Evolutionary conservation across 108 stramenopile species (phyloP).

Genomic region (Stephanodiscus minutulus): DNA sequence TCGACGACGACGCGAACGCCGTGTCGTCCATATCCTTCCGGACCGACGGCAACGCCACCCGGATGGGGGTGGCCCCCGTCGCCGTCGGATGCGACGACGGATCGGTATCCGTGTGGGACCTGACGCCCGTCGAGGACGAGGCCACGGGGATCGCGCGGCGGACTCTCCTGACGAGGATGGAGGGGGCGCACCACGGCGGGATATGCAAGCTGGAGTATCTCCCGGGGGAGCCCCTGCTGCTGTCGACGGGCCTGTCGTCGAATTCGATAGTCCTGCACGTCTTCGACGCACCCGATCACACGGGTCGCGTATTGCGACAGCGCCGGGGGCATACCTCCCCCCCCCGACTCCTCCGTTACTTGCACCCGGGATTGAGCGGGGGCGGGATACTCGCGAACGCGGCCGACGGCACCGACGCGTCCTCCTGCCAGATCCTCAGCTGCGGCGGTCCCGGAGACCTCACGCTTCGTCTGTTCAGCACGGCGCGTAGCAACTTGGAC

Average conservation of each 20-base stretch:
- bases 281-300: constrained; percentile 87
- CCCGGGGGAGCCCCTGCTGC: constrained; percentile 78
- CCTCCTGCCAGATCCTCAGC: constrained; percentile 80
- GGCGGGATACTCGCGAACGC: constrained; percentile 65
- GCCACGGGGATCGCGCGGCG: constrained; percentile 43
- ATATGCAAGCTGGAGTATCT: constrained; percentile 72
- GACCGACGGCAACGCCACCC: constrained; percentile 78
- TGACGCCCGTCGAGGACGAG: constrained; percentile 65
- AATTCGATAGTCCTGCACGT: constrained; percentile 78
- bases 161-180: constrained; percentile 68
- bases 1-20: constrained; percentile 9
- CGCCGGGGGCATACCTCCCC: constrained; percentile 81
- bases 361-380: constrained; percentile 66
- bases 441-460: constrained; percentile 65
- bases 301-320: constrained; percentile 69
- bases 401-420: constrained; percentile 81
- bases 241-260: constrained; percentile 71
- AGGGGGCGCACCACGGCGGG: constrained; percentile 72
- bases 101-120: constrained; percentile 82
- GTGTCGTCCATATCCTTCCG: constrained; percentile 85
- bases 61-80: constrained; percentile 77
- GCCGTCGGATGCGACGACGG: constrained; percentile 81
- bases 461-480: constrained; percentile 78
- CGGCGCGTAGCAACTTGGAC: constrained; percentile 79
- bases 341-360: constrained; percentile 68